Base-by-base conservation (phyloP, 2,329 filamentous ascomycete genomes). In the Aspergillus versicolor region DNA sequence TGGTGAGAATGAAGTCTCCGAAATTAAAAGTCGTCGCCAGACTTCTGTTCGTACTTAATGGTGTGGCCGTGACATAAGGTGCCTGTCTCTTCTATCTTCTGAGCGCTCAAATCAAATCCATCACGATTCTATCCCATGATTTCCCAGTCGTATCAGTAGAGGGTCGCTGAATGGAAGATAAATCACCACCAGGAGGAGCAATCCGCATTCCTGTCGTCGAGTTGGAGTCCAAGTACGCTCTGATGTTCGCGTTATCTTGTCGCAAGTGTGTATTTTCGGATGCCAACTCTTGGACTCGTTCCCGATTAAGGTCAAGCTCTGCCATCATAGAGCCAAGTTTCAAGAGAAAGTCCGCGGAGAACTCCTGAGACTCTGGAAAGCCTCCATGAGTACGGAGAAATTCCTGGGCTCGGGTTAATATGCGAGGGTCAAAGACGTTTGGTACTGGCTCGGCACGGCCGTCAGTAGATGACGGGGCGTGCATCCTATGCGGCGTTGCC, bases 101-200 rank as follows among this genome's bases (percentile, higher is more conserved):
- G 32, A 4, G 2, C 3, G 17, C 6, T 66, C 48, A 70, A 34
- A 69, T 61, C 21, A 70, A 45, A 43, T 70, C 66, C 44, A 62
- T 50, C 5, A 64, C 61, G 38, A 69, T 67, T 15, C 63, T 59
- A 38, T 70, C 67, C 67, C 66, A 69, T 6, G 61, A 61, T 37
- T 61, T 63, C 5, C 59, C 64, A 37, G 46, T 57, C 2, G 58
- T 62, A 43, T 66, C 61, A 3, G 55, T 19, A 3, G 54, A 38
- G 3, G 63, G 59, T 17, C 53, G 54, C 43, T 58, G 54, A 3
- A 61, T 59, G 4, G 50, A 45, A 5, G 58, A 22, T 9, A 56
- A 21, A 4, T 37, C 52, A 1, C 57, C 15, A 52, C 24, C 13
- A 53, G 58, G 13, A 38, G 21, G 49, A 5, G 61, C 32, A 2